A percentile compares a stretch with the other conserved stretches of the same genome.
These are phyloP conservation scores for Marasmius fiardii DNA, from an alignment of 1,284 basidiomycete genomes.

Conservation along the genomic window DNA sequence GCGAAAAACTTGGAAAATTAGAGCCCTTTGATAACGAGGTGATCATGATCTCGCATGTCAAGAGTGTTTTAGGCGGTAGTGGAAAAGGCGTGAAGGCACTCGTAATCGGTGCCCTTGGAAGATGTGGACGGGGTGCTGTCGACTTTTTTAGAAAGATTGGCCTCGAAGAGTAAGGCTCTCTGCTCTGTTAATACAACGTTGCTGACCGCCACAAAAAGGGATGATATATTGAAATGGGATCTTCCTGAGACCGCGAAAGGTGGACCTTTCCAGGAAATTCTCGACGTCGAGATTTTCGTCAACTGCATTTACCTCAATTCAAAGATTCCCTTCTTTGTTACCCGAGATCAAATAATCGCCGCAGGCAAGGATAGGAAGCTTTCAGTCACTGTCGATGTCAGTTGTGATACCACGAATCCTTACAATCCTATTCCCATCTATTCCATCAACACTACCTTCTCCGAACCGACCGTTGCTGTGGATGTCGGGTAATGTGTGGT, in stretches of 20 bases:
- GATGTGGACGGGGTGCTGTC: constrained; percentile 96
- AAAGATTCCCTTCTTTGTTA: constrained; percentile 88
- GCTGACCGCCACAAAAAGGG: constrained; percentile 42
- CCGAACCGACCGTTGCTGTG: constrained; percentile 89
- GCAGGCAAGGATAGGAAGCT: constrained; percentile 75
- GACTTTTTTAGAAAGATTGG: constrained; percentile 95
- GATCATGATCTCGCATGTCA: constrained; percentile 79
- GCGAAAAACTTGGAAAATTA: constrained; percentile 62
- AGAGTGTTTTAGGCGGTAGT: constrained; percentile 62
- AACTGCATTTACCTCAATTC: constrained; percentile 99
- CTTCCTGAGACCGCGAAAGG: constrained; percentile 96
- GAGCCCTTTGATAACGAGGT: constrained; percentile 81
- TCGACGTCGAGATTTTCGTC: constrained; percentile 98
- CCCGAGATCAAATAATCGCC: constrained; percentile 66
- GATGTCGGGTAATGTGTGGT: constrained; percentile 60
- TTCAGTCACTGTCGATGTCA: constrained; percentile 93
- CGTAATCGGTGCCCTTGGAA: constrained; percentile 94
- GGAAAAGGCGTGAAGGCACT: constrained; percentile 83
- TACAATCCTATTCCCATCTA: constrained; percentile 99
- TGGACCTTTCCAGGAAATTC: constrained; percentile 94
- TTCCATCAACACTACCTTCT: constrained; percentile 93
- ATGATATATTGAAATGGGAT: constrained; percentile 98
- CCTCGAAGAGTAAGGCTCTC: constrained; percentile 72
- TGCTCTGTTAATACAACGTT: constrained; percentile 6
- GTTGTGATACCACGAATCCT: constrained; percentile 99